Percentiles rank a stretch among this genome's conserved stretches.
Conservation (phyloP, 495 filamentous ascomycete species). For the Podospora conica region DNA sequence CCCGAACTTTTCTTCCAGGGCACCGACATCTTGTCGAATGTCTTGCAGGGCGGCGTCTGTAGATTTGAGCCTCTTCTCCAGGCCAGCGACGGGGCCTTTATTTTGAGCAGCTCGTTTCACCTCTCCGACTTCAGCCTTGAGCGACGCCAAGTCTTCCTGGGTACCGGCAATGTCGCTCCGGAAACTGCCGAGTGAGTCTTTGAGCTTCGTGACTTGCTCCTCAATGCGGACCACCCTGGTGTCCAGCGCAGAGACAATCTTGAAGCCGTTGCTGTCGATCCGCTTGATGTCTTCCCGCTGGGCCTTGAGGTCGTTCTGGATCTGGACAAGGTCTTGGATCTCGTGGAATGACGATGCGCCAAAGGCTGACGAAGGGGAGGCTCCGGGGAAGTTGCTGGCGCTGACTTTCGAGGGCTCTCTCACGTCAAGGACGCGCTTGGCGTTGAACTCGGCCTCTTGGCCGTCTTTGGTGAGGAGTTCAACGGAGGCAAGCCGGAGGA, state of each 20-base stretch:
- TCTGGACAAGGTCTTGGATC: conserved; percentile 10
- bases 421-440: conserved; percentile 28
- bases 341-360: neutral
- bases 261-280: conserved; percentile 29
- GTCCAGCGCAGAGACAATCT: conserved; percentile 29
- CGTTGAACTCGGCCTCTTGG: conserved; percentile 14
- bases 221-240: conserved; percentile 23
- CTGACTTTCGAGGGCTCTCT: conserved; percentile 13
- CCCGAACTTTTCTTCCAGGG: neutral
- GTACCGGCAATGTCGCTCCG: conserved; percentile 12
- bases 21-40: neutral
- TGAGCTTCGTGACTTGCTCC: conserved; percentile 21
- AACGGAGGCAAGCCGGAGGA: conserved; percentile 21
- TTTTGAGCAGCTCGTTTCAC: conserved; percentile 11
- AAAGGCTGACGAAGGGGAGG: neutral
- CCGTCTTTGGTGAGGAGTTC: conserved; percentile 9
- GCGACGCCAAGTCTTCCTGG: conserved; percentile 17
- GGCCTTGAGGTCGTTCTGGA: conserved; percentile 22
- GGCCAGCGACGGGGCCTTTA: conserved; percentile 1
- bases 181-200: conserved; percentile 12
- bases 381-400: neutral
- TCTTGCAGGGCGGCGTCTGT: neutral
- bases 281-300: conserved; percentile 30
- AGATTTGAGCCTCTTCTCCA: conserved; percentile 16
- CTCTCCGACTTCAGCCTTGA: conserved; percentile 18